Conservation (phyloP, 1,284 basidiomycete species). For the Meripilus lineatus region DNA sequence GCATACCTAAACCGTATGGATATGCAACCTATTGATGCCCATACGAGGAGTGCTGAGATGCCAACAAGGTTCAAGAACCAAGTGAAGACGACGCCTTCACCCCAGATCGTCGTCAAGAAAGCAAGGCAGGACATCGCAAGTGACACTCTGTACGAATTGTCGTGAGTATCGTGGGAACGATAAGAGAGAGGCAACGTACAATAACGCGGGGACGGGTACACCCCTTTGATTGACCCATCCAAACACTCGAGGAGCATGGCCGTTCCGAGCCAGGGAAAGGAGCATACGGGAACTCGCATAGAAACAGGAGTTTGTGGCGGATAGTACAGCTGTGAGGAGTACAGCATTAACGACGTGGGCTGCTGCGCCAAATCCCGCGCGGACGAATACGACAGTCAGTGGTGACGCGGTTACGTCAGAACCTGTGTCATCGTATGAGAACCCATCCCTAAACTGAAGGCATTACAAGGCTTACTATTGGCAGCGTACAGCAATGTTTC, state of each 20-base stretch:
- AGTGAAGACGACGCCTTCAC: conserved; percentile 46
- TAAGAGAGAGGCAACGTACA: conserved; percentile 30
- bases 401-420: conserved; percentile 47
- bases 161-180: neutral
- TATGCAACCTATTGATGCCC: conserved; percentile 53
- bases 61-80: conserved; percentile 66
- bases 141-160: conserved; percentile 30
- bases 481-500: conserved; percentile 43
- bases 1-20: conserved; percentile 47
- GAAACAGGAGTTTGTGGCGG: conserved; percentile 56
- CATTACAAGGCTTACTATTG: conserved; percentile 24
- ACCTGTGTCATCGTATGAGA: conserved; percentile 22
- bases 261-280: conserved; percentile 73
- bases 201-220: conserved; percentile 51
- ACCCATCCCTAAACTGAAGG: neutral
- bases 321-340: conserved; percentile 63
- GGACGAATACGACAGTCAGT: conserved; percentile 53
- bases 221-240: conserved; percentile 55
- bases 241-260: conserved; percentile 79
- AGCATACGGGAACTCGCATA: conserved; percentile 81
- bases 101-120: conserved; percentile 53
- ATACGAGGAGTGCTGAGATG: conserved; percentile 65
- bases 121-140: conserved; percentile 43
- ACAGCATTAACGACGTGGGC: conserved; percentile 53
- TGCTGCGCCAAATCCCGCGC: conserved; percentile 54